phyloP scores from a whole-genome alignment of 2,329 filamentous ascomycete species.

The Cucurbitaria berberidis region DNA sequence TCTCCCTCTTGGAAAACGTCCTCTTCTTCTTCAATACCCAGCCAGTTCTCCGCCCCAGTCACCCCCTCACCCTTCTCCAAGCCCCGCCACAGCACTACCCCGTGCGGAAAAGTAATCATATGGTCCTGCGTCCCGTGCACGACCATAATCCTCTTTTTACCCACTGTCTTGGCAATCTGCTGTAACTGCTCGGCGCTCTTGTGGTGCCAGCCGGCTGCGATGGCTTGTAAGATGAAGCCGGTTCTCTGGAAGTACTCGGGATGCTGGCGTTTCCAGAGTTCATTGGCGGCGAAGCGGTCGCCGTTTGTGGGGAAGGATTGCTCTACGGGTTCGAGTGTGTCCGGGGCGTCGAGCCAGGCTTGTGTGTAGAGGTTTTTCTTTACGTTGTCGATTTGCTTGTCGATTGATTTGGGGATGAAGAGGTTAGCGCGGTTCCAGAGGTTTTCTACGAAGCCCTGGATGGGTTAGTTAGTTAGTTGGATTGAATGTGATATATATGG shows the following conservation, averaged over 20 bases:
- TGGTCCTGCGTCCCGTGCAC: slow-evolving; percentile 76
- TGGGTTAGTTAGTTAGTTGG: slow-evolving; percentile 47
- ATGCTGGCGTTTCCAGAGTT: slow-evolving; percentile 73
- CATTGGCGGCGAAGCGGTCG: slow-evolving; percentile 81
- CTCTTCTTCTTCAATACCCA: slow-evolving; percentile 42
- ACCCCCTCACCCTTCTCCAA: slow-evolving; percentile 62
- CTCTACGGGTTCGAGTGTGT: slow-evolving; percentile 55
- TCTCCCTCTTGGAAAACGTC: slow-evolving; percentile 50
- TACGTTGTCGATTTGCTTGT: slow-evolving; percentile 68
- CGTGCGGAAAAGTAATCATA: slow-evolving; percentile 80
- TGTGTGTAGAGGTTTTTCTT: slow-evolving; percentile 70
- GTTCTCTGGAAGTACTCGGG: slow-evolving; percentile 65
- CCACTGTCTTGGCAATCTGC: slow-evolving; percentile 70
- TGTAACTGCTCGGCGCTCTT: slow-evolving; percentile 72
- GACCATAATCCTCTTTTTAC: slow-evolving; percentile 75
- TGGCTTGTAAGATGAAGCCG: slow-evolving; percentile 77
- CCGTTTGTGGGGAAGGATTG: slow-evolving; percentile 74
- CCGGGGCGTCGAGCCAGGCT: slow-evolving; percentile 67
- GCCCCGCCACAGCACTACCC: slow-evolving; percentile 68
- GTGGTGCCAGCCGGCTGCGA: slow-evolving; percentile 80
- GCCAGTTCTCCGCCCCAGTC: slow-evolving; percentile 43
- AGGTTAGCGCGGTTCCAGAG: slow-evolving; percentile 63
- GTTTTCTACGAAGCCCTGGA: slow-evolving; percentile 63
- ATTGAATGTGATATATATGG: not conserved
- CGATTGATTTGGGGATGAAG: slow-evolving; percentile 72